A percentile compares a stretch with the other conserved stretches of the same genome.
These are phyloP conservation scores for Aureobasidium subglaciale DNA, from an alignment of 2,329 filamentous ascomycete genomes.

Conservation along the genomic window DNA sequence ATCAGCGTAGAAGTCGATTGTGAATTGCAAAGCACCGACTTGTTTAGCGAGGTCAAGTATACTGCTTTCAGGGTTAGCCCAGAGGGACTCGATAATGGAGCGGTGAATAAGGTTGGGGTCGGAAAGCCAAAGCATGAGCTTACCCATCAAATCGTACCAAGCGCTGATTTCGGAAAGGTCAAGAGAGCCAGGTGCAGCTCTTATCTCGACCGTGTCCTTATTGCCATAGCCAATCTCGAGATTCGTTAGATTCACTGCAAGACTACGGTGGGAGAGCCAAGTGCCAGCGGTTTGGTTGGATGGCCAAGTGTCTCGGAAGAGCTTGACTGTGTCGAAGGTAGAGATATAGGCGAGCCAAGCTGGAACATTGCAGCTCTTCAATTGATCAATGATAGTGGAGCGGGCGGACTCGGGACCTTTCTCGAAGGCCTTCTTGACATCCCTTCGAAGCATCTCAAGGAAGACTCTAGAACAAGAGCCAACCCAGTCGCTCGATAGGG, in stretches of 20 bases:
- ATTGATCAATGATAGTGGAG: neutral
- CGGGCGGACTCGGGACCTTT: neutral
- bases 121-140: neutral
- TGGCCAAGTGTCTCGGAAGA: neutral
- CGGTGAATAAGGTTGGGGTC: neutral
- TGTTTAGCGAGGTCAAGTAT: neutral
- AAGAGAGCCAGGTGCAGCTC: neutral
- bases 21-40: neutral
- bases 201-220: conserved; percentile 2
- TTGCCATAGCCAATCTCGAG: neutral
- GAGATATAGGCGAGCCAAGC: neutral
- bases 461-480: neutral
- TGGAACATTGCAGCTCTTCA: neutral
- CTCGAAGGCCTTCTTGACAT: neutral
- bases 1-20: conserved; percentile 2
- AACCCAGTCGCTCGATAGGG: neutral
- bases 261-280: neutral
- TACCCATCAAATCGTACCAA: neutral
- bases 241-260: neutral
- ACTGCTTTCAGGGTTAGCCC: neutral
- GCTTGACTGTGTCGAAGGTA: neutral
- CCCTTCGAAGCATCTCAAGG: neutral
- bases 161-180: neutral
- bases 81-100: neutral
- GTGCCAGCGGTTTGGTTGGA: neutral